Evolutionary conservation across 306 rosid species (phyloP), one percentile per base, ranked within the genome.

Genomic region (Fagus crenata): DNA sequence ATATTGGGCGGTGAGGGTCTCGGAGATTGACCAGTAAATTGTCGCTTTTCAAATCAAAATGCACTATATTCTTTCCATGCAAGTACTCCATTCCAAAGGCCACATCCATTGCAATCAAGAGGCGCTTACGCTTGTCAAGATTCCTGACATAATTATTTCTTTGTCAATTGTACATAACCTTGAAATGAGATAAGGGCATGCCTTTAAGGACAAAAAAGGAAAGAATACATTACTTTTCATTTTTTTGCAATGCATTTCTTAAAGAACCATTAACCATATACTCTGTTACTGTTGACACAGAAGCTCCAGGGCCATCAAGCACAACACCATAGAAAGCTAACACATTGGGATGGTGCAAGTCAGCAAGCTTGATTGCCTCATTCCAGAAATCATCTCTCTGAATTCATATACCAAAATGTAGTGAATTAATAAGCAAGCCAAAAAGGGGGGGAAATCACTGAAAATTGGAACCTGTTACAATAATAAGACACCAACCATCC

Each of bases 1-100:
- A 94, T 78, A 92, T 90, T 39, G 98, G 96, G 74, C 95, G 95
- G 81, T 90, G 98, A 35, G 93, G 90, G 86, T 94, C 98, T 68
- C 96, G 87, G 46, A 94, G 97, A 85, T 94, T 94, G 76, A 94
- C 98, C 37, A 94, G 93, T 74, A 94, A 82, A 84, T 94, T 94
- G 87, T 94, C 98, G 79, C 98, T 92, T 89, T 94, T 94, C 86
- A 94, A 86, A 85, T 94, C 97, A 77, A 94, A 94, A 89, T 94
- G 98, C 46, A 94, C 98, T 67, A 94, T 89, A 78, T 92, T 94
- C 85, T 90, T 94, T 71, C 90, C 96, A 83, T 94, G 98, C 85
- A 94, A 77, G 67, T 94, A 94, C 84, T 94, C 98, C 98, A 94
- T 92, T 70, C 98, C 98, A 73, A 90, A 94, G 68, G 98, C 97